A percentile compares a stretch with the other conserved stretches of the same genome.
Evolutionary conservation across 2,329 filamentous ascomycete genomes (phyloP).

Genomic region (Aspergillus sp.): DNA sequence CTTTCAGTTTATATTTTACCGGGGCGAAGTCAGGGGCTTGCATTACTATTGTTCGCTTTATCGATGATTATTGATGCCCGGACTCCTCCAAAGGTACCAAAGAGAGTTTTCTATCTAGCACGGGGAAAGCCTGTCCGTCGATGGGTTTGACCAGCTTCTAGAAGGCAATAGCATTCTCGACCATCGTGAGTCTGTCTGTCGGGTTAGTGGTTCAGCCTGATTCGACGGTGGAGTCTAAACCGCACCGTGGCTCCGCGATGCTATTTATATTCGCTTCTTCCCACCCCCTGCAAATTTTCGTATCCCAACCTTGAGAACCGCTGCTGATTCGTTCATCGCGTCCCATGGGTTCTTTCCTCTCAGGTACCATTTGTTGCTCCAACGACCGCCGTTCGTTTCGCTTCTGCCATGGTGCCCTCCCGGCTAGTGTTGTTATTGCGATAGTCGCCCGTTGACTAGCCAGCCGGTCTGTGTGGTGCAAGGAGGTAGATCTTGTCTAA

Average conservation of each 20-base stretch:
- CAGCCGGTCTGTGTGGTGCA: background rate
- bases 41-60: conserved; percentile 1
- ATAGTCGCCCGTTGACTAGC: background rate
- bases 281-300: conserved; percentile 2
- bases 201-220: conserved; percentile 1
- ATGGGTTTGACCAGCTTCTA: background rate
- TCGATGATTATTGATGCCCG: background rate
- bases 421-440: background rate
- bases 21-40: background rate
- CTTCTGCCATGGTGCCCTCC: background rate
- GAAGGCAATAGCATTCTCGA: background rate
- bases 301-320: background rate
- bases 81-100: background rate
- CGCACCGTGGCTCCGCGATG: background rate
- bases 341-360: background rate
- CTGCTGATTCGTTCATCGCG: background rate
- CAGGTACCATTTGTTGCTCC: background rate
- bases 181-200: background rate
- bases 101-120: background rate
- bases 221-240: conserved; percentile 7
- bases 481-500: background rate
- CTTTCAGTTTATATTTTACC: background rate
- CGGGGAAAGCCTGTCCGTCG: background rate
- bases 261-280: conserved; percentile 7
- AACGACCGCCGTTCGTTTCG: background rate